Base-by-base conservation (phyloP, 352 stramenopile genomes). In the Pythium sp. region DNA sequence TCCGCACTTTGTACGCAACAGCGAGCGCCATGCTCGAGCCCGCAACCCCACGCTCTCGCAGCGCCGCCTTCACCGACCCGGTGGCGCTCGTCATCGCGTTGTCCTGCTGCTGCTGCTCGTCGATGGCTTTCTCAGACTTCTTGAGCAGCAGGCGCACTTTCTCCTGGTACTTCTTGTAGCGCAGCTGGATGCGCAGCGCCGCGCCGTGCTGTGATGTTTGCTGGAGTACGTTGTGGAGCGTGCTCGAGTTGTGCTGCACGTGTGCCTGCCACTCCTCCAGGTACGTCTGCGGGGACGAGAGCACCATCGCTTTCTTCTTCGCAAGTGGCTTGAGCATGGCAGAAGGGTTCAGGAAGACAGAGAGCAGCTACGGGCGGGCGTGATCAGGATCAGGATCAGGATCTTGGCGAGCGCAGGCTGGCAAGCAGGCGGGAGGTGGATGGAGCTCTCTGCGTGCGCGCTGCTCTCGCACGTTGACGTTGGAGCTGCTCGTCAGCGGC, bases 131-230 rank as follows among this genome's bases (percentile, higher is more conserved):
- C 8, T 75, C 65, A 63, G 72, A 69, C 54, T 89, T 89, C 63
- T 84, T 87, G 32, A 93, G 72, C 26, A 91, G 67, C 46, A 73
- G 34, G 34, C 83, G 80, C 66, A 89, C 76, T 64, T 90, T 90
- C 12, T 87, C 73, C 62, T 90, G 81, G 74, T 91, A 90, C 57
- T 83, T 80, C 54, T 84, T 82, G 72, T 94, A 94, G 47, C 82
- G 83, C 68, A 87, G 59, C 69, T 92, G 86, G 66, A 94, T 88
- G 30, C 86, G 77, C 71, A 84, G 47, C 26, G 85, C 83, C 26
- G 81, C 74, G 12, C 69, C 70, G 55, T 85, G 74, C 43, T 71
- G 73, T 55, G 80, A 72, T 38, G 82, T 74, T 9, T 85, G 72
- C 24, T 81, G 75, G 32, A 77, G 61, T 15, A 71, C 72, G 41